Evolutionary conservation across 352 stramenopile species (phyloP), one percentile per base, ranked within the genome.

Genomic region (Blastocystis sp.): DNA sequence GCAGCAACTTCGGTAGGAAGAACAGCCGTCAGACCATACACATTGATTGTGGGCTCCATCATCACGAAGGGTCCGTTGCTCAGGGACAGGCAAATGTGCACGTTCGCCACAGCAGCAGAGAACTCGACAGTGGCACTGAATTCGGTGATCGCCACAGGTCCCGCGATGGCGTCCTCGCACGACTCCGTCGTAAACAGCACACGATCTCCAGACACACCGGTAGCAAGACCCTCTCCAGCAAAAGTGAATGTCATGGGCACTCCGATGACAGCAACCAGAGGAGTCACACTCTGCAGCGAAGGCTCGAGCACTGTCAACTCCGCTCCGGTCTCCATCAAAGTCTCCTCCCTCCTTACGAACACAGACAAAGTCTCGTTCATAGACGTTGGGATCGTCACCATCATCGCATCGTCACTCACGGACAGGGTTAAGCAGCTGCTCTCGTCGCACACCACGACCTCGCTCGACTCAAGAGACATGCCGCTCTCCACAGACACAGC

Each of bases 1-100:
- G 63, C 56, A 8, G 55, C 26, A 26, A 47, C 73, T 13, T 26
- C 18, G n/a, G 50, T 54, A 66, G 73, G 73, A 30, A 11, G 18
- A 13, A 85, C 30, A 50, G 53, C 3, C 6, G 47, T 43, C 50
- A 85, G 30, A 30, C 73, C 73, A 43, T 50, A 66, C 11, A 85
- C 73, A 5, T 20, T 47, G 43, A 85, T 53, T n/a, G 73, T 50
- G 20, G 73, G 30, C 26, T 18, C 43, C 50, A 66, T 39, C 70
- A 81, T 16, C 66, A 78, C 20, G 73, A 85, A 85, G 34, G 45
- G 20, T 30, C 73, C 73, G 0, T 47, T 50, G 50, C 73, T 65
- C 20, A 68, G 63, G 1, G 73, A 66, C 73, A 85, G 30, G 56
- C 73, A 85, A 13, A 85, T 41, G 50, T 24, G 73, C 53, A 85